A percentile compares a stretch with the other conserved stretches of the same genome.
These are phyloP conservation scores for Plasmodium gonderi DNA, from an alignment of 169 alveolate species.

Conservation along the genomic window DNA sequence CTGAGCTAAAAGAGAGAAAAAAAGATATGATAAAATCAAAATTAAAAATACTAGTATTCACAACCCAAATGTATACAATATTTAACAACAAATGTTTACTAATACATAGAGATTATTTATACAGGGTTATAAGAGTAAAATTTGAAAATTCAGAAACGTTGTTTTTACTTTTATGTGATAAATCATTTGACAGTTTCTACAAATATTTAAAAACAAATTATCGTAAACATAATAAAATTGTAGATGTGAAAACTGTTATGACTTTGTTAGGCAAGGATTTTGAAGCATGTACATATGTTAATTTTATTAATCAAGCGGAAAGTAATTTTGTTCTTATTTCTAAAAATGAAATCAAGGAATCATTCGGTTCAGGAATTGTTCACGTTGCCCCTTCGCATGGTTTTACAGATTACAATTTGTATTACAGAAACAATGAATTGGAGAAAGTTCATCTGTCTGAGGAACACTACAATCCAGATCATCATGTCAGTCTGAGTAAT, in stretches of 20 bases:
- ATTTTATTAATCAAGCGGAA: slow-evolving; percentile 31
- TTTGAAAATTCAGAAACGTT: neutral
- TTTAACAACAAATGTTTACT: slow-evolving; percentile 61
- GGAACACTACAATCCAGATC: neutral
- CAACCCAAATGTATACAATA: slow-evolving; percentile 72
- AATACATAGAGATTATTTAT: slow-evolving; percentile 32
- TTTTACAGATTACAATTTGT: slow-evolving; percentile 38
- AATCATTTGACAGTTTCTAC: slow-evolving; percentile 24
- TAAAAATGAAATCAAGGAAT: slow-evolving; percentile 31
- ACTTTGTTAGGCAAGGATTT: slow-evolving; percentile 14
- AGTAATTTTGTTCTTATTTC: slow-evolving; percentile 27
- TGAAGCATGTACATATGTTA: slow-evolving; percentile 1
- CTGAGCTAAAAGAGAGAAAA: neutral
- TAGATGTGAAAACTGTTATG: slow-evolving; percentile 10
- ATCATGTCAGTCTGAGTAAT: too few relatives aligned
- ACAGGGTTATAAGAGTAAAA: slow-evolving; percentile 12
- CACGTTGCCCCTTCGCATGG: slow-evolving; percentile 73
- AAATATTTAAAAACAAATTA: slow-evolving; percentile 24
- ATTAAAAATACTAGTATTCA: slow-evolving; percentile 46
- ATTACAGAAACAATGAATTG: slow-evolving; percentile 26
- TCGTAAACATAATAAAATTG: neutral
- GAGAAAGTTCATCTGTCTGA: slow-evolving; percentile 8
- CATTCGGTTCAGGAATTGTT: slow-evolving; percentile 71
- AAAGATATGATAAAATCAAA: neutral
- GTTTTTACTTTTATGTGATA: slow-evolving; percentile 53